Evolutionary conservation across 75 land plant species (phyloP), one percentile per base, ranked within the genome.

Genomic region (Cryptomeria japonica): DNA sequence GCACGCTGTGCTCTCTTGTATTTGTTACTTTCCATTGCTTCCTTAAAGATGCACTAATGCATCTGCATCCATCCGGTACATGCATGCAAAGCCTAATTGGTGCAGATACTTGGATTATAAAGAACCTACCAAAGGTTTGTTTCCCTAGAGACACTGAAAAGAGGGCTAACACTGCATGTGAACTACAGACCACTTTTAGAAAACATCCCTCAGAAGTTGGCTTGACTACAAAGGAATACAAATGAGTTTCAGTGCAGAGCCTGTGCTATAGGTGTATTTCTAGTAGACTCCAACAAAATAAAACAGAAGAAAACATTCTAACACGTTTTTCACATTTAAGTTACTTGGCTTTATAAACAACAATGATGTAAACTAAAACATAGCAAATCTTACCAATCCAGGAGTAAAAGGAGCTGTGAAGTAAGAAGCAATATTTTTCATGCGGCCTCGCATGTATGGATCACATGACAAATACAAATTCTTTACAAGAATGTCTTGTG

Each of bases 391-490:
- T 73, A 91, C 92, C 91, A 87, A 72, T 14, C 92, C 91, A 32
- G 84, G 85, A 55, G 91, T 86, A 53, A 90, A 90, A 80, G 88
- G 53, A 19, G 87, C 86, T 34, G 84, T 51, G 61, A 90, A 75
- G 77, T 83, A 91, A 53, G 72, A 41, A 42, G 70, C 4, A 18
- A 34, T 34, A 15, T 87, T 72, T 28, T 37, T 73, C 95, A 94
- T 94, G 49, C 85, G 90, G 25, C 42, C 32, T n/a, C 94, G 87
- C 92, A 91, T 89, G 89, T 90, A 94, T 36, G 93, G 94, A 73
- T 94, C 95, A 75, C 90, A 89, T 19, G 95, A 94, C 68, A 93
- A 86, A 84, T 92, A 94, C 68, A 94, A 89, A 79, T 93, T 93
- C 89, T 93, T 94, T 79, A 94, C 90, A 70, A 91, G 80, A 16